Conservation (phyloP, 768 basidiomycete genomes). For the Sarcodon aspratus region DNA sequence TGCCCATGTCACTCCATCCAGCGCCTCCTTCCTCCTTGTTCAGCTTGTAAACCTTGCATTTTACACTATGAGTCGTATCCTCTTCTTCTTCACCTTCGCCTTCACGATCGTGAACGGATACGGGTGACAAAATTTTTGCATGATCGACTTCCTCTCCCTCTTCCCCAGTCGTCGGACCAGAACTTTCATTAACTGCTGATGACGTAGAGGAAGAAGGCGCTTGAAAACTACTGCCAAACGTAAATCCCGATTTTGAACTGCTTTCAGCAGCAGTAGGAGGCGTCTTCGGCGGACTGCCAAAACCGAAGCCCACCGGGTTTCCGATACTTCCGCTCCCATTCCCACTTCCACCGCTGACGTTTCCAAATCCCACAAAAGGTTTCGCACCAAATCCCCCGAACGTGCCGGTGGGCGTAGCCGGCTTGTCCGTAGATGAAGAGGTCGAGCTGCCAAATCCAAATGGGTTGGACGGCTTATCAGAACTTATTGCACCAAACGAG, state of each 20-base stretch:
- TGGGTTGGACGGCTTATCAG: not conserved
- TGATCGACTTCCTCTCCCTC: slow-evolving; percentile 1
- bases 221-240: slow-evolving; percentile 5
- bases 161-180: slow-evolving; percentile 2
- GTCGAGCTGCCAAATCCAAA: slow-evolving; percentile 10
- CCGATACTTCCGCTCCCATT: slow-evolving; percentile 35
- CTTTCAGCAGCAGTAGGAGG: slow-evolving; percentile 8
- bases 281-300: slow-evolving; percentile 28
- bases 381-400: no score
- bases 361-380: not conserved
- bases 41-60: slow-evolving; percentile 53
- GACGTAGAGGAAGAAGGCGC: slow-evolving; percentile 14
- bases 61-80: slow-evolving; percentile 47
- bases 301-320: slow-evolving; percentile 55
- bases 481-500: not conserved
- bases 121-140: not conserved
- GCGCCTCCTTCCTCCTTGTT: slow-evolving; percentile 33
- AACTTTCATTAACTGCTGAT: not conserved
- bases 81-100: slow-evolving; percentile 80
- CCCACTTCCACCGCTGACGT: not conserved
- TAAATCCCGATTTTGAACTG: slow-evolving; percentile 4
- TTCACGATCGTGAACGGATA: slow-evolving; percentile 42
- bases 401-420: slow-evolving; percentile 5
- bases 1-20: slow-evolving; percentile 57
- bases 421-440: slow-evolving; percentile 5